Percentiles rank a stretch among this genome's conserved stretches.
Conservation (phyloP, 805 yeast genomes). For the Yarrowia porcina region DNA sequence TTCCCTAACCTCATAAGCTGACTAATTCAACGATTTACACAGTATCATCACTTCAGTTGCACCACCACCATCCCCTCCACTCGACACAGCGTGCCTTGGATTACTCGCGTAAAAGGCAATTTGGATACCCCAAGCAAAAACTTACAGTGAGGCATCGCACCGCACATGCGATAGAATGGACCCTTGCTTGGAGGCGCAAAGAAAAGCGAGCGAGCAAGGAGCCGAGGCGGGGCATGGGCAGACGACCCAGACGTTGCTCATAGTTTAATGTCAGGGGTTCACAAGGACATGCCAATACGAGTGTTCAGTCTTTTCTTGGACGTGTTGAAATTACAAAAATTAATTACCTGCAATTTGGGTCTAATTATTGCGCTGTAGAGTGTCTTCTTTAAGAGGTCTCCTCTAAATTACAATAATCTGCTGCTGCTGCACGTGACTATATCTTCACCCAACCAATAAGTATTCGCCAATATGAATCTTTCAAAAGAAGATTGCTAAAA, state of each 20-base stretch:
- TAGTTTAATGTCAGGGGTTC: neutral
- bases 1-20: no score
- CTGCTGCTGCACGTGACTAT: neutral
- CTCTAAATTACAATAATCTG: no score
- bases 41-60: no score
- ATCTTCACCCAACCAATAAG: neutral
- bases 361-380: no score
- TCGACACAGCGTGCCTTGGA: neutral
- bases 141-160: slow-evolving; percentile 19
- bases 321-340: no score
- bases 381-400: no score
- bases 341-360: no score
- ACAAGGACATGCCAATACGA: no score
- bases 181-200: slow-evolving; percentile 5
- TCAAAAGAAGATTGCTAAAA: neutral
- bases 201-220: neutral
- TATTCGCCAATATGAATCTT: neutral
- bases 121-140: neutral
- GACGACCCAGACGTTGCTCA: neutral
- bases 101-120: slow-evolving; percentile 11
- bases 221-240: neutral
- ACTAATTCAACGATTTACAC: no score
- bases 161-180: slow-evolving; percentile 17
- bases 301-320: no score
- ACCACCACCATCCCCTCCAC: no score